Evolutionary conservation across 2,329 filamentous ascomycete species (phyloP).

Genomic region (Pseudogymnoascus sp.): DNA sequence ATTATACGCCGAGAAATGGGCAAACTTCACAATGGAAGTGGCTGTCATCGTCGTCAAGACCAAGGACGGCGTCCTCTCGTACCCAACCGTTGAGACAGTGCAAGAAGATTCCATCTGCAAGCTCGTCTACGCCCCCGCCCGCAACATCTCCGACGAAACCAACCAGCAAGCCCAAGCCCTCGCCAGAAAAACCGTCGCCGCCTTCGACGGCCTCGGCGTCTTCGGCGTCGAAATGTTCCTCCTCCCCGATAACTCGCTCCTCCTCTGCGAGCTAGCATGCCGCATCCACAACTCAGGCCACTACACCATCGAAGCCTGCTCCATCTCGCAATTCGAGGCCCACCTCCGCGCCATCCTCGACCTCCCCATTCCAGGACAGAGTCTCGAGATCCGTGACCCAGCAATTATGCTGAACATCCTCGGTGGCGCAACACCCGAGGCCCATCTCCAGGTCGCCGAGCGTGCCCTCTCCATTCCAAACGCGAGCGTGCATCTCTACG

Average conservation of each 20-base stretch:
- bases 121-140: conserved; percentile 77
- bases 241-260: conserved; percentile 57
- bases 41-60: conserved; percentile 94
- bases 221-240: conserved; percentile 98
- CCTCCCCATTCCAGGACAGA: conserved; percentile 33
- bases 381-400: conserved; percentile 50
- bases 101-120: conserved; percentile 96
- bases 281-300: conserved; percentile 87
- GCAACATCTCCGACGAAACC: conserved; percentile 54
- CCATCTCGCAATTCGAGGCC: conserved; percentile 84
- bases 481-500: conserved; percentile 75
- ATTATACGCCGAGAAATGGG: conserved; percentile 86
- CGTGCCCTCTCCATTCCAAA: conserved; percentile 49
- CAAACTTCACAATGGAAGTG: conserved; percentile 75
- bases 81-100: conserved; percentile 86
- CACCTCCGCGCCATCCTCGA: conserved; percentile 76
- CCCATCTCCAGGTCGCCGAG: conserved; percentile 48
- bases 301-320: conserved; percentile 87
- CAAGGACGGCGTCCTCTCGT: conserved; percentile 64
- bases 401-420: conserved; percentile 78
- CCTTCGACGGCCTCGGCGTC: conserved; percentile 80
- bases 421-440: conserved; percentile 56
- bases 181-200: conserved; percentile 68
- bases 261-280: conserved; percentile 72
- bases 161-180: conserved; percentile 63